phyloP scores from a whole-genome alignment of 2,329 filamentous ascomycete species.

The Colletotrichum orbiculare region DNA sequence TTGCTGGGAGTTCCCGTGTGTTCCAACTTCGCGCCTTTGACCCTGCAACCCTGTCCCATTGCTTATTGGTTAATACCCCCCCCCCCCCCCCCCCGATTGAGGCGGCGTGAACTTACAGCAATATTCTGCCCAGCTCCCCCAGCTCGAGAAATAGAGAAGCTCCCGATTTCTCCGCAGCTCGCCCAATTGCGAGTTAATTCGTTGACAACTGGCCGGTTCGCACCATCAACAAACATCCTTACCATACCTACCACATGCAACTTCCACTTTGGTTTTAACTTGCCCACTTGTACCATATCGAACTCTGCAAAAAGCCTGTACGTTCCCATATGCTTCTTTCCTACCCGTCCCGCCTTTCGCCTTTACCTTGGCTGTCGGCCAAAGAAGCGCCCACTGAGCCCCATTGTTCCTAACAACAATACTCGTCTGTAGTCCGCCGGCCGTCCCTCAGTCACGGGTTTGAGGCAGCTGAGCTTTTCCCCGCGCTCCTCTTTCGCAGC shows the following conservation, averaged over 20 bases:
- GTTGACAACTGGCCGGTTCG: constrained; percentile 15
- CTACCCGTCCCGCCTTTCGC: not conserved
- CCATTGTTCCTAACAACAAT: constrained; percentile 36
- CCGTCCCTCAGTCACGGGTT: constrained; percentile 10
- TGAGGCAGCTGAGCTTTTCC: constrained; percentile 15
- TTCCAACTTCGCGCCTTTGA: constrained; percentile 24
- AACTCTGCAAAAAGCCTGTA: constrained; percentile 8
- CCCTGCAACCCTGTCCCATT: constrained; percentile 7
- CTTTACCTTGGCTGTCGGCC: not conserved
- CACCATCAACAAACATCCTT: not conserved
- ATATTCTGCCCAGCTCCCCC: constrained; percentile 12
- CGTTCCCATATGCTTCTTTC: constrained; percentile 9
- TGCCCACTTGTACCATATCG: constrained; percentile 18
- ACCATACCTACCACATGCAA: no score
- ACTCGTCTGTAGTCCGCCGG: constrained; percentile 19
- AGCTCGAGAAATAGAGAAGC: constrained; percentile 25
- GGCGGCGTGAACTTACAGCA: constrained; percentile 33
- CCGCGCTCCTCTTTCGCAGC: constrained; percentile 23
- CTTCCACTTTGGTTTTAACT: not conserved
- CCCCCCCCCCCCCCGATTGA: not conserved
- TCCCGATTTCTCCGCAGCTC: constrained; percentile 20
- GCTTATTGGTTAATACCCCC: constrained; percentile 27
- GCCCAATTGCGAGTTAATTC: constrained; percentile 11
- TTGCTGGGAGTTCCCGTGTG: not conserved
- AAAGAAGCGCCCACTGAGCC: constrained; percentile 17